Conservation (phyloP, 1,139 yeast species). For the Suhomyces bribrorum region DNA sequence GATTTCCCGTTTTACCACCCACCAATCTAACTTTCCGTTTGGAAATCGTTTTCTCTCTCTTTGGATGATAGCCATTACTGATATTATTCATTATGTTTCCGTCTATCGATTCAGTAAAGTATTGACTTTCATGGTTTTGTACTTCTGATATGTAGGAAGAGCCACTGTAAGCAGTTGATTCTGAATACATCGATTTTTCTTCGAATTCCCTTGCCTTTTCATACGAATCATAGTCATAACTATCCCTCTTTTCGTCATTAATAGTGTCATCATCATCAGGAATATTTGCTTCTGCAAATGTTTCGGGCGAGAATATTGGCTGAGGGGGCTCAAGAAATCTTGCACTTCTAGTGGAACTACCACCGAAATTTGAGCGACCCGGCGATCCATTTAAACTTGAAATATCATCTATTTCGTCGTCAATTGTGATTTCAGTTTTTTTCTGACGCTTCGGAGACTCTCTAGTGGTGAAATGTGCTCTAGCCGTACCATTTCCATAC, state of each 20-base stretch:
- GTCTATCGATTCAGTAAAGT: constrained; percentile 48
- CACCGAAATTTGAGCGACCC: constrained; percentile 29
- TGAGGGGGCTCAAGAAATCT: constrained; percentile 62
- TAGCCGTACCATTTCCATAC: constrained; percentile 37
- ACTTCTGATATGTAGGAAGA: constrained; percentile 27
- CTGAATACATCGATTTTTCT: constrained; percentile 40
- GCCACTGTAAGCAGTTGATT: constrained; percentile 41
- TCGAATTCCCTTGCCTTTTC: constrained; percentile 41
- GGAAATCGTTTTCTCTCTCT: constrained; percentile 35
- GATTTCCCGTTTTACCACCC: constrained; percentile 64
- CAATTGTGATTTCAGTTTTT: constrained; percentile 48
- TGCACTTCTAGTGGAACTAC: constrained; percentile 43
- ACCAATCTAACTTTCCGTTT: constrained; percentile 62
- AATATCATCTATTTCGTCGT: constrained; percentile 31
- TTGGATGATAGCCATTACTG: constrained; percentile 41
- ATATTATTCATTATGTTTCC: constrained; percentile 49
- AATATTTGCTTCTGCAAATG: constrained; percentile 61
- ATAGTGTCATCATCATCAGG: constrained; percentile 39
- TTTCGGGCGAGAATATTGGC: constrained; percentile 63
- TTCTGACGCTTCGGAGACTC: constrained; percentile 68
- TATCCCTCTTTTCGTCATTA: constrained; percentile 21
- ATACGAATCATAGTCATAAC: constrained; percentile 40
- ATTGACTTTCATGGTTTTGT: constrained; percentile 32
- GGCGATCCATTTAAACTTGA: constrained; percentile 34
- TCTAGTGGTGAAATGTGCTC: constrained; percentile 57